phyloP scores from a whole-genome alignment of 495 filamentous ascomycete species.

The Neurospora sp. region DNA sequence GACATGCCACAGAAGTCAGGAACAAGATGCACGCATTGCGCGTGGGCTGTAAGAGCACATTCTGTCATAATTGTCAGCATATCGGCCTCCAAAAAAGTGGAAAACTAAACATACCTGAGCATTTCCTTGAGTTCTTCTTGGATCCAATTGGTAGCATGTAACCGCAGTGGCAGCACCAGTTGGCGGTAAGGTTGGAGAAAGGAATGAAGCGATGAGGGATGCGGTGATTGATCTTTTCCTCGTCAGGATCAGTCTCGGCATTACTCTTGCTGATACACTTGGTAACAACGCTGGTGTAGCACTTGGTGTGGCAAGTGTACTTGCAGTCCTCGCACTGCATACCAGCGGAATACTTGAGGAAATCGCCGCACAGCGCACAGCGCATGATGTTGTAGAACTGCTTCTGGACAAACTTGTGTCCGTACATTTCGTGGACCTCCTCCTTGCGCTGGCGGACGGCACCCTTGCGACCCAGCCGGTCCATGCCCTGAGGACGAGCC shows the following conservation, averaged over 20 bases:
- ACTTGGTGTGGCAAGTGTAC: constrained; percentile 96
- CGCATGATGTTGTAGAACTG: constrained; percentile 99
- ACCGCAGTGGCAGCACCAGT: constrained; percentile 99
- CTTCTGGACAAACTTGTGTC: constrained; percentile 94
- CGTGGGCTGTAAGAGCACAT: constrained; percentile 85
- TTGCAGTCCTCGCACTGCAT: constrained; percentile 99
- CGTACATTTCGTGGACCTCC: constrained; percentile 94
- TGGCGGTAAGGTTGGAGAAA: constrained; percentile 93
- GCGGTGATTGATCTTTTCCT: constrained; percentile 98
- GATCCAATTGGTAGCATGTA: constrained; percentile 89
- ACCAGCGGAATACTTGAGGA: constrained; percentile 94
- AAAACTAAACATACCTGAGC: constrained; percentile 55
- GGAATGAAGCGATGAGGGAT: constrained; percentile 94
- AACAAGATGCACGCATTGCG: constrained; percentile 86
- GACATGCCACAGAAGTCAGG: constrained; percentile 99
- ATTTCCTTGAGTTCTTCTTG: constrained; percentile 86
- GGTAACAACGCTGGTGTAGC: constrained; percentile 93
- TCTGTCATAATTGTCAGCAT: constrained; percentile 45
- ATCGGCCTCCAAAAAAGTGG: background rate
- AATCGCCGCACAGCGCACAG: constrained; percentile 94
- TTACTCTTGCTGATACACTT: constrained; percentile 99
- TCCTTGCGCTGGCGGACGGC: constrained; percentile 96
- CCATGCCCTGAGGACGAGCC: constrained; percentile 51
- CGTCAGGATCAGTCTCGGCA: constrained; percentile 92
- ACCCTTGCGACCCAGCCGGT: constrained; percentile 85